These are phyloP conservation scores for Aureobasidium sp. DNA, from an alignment of 2,329 filamentous ascomycete species.

Conservation along the genomic window DNA sequence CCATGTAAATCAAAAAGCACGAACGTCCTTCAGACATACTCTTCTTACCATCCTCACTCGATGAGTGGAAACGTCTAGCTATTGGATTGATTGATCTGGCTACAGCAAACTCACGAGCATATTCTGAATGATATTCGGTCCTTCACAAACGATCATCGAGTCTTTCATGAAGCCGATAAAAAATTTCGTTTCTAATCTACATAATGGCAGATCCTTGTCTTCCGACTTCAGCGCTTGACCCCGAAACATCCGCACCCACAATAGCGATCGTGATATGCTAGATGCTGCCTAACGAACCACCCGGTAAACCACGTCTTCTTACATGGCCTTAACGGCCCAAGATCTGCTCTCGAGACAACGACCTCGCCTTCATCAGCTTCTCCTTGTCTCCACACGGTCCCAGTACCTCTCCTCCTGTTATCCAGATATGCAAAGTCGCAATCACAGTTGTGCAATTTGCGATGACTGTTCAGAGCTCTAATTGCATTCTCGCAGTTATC, in stretches of 20 bases:
- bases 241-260: conserved; percentile 8
- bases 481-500: conserved; percentile 8
- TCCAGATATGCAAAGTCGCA: conserved; percentile 13
- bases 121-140: no score
- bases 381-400: not conserved
- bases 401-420: not conserved
- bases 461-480: not conserved
- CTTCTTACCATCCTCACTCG: not conserved
- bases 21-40: not conserved
- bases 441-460: conserved; percentile 6
- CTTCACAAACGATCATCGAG: no score
- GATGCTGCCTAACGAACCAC: conserved; percentile 10
- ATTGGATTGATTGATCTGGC: no score
- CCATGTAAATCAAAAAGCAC: conserved; percentile 9
- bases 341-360: not conserved
- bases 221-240: not conserved
- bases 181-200: no score
- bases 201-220: no score
- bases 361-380: not conserved
- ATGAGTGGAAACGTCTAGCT: not conserved
- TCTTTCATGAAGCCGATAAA: no score
- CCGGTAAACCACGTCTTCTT: conserved; percentile 10
- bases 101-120: no score
- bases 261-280: conserved; percentile 8
- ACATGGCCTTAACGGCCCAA: not conserved